Conservation (phyloP, 2,329 filamentous ascomycete genomes). For the Curvularia lunata region DNA sequence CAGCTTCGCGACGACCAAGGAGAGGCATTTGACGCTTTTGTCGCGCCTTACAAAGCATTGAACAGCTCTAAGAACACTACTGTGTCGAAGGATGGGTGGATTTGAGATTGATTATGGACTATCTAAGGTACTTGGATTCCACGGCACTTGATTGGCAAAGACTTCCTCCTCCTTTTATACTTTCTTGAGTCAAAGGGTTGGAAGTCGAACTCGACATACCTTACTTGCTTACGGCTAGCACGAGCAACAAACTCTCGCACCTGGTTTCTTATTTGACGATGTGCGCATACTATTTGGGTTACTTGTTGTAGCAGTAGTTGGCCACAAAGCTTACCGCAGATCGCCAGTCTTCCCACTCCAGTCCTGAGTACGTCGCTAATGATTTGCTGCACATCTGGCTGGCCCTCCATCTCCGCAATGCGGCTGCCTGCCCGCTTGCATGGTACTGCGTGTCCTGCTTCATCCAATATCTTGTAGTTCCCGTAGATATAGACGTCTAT, state of each 20-base stretch:
- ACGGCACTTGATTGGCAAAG: conserved; percentile 11
- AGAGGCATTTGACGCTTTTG: conserved; percentile 18
- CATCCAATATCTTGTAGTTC: conserved; percentile 13
- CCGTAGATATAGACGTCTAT: conserved; percentile 25
- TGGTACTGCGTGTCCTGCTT: conserved; percentile 7
- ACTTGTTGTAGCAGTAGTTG: conserved; percentile 8
- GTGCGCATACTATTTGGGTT: conserved; percentile 16
- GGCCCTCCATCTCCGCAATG: conserved; percentile 16
- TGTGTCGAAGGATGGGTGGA: conserved; percentile 11
- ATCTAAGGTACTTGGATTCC: conserved; percentile 10
- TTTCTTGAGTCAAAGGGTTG: conserved; percentile 9
- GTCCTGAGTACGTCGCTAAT: conserved; percentile 16
- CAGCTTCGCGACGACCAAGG: conserved; percentile 5
- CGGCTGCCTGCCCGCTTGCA: conserved; percentile 9
- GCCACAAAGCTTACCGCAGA: conserved; percentile 21
- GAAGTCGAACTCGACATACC: conserved; percentile 21
- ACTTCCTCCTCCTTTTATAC: conserved; percentile 6
- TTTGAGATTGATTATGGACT: conserved; percentile 5
- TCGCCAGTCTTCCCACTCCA: conserved; percentile 15
- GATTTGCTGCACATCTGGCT: conserved; percentile 19
- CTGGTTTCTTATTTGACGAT: conserved; percentile 14
- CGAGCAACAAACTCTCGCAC: conserved; percentile 8
- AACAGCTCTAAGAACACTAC: conserved; percentile 5
- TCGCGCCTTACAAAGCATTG: conserved; percentile 16
- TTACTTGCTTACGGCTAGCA: conserved; percentile 15